Percentiles rank a stretch among this genome's conserved stretches.
Conservation (phyloP, 139 green algal genomes). For the Coelastrella sp. region DNA sequence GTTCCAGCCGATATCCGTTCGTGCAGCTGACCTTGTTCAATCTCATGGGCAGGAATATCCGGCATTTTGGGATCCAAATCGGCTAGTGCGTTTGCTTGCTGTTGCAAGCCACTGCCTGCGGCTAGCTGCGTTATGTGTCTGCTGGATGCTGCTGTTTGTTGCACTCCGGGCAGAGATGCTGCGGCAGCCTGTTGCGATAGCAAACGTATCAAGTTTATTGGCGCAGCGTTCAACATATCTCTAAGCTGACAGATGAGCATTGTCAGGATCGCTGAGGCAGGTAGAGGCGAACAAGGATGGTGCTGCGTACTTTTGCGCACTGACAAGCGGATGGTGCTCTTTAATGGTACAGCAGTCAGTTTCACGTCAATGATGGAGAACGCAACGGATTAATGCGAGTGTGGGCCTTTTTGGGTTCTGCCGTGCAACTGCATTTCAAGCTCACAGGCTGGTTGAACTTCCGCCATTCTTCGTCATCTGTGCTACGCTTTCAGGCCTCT, state of each 20-base stretch:
- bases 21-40: conserved; percentile 14
- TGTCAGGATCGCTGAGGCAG: not conserved
- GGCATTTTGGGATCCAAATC: not conserved
- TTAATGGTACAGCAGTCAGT: no score
- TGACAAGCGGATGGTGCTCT: no score
- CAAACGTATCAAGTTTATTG: not conserved
- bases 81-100: not conserved
- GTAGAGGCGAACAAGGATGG: no score
- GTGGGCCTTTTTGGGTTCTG: no score
- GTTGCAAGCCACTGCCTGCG: not conserved
- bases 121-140: not conserved
- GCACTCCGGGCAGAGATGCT: not conserved
- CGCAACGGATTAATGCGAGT: no score
- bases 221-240: not conserved
- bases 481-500: no score
- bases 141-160: not conserved
- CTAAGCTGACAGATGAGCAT: not conserved
- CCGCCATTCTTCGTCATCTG: no score
- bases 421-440: no score
- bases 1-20: not conserved
- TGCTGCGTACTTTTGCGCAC: no score
- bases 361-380: no score
- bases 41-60: conserved; percentile 1
- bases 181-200: not conserved
- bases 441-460: no score